Evolutionary conservation across 2,329 filamentous ascomycete species (phyloP), one percentile per base, ranked within the genome.

Genomic region (Fusarium mundagurra): DNA sequence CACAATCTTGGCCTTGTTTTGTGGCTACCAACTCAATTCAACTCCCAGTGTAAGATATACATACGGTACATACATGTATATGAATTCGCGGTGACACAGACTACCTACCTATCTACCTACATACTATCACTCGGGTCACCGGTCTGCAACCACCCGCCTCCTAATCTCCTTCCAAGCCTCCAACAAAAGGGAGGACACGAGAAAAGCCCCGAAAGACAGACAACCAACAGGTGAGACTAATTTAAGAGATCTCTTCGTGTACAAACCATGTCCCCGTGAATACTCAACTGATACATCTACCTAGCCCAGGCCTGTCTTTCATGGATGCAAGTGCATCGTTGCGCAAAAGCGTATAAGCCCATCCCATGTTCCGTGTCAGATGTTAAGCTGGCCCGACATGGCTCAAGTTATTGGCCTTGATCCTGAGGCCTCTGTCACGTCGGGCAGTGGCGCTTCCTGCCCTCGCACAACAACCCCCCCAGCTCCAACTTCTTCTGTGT

Each of bases 301-400:
- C 67, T 77, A 54, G 72, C 72, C 66, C 68, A 71, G 70, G 71
- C 70, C 72, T 50, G 64, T 69, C 64, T 67, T 74, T 74, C 59
- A 77, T 76, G 71, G 71, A 77, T 75, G 69, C 65, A 67, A 78
- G 76, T 69, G 69, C 62, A 66, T 75, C 66, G 66, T 69, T 70
- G 53, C 50, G 58, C 76, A 75, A 73, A 47, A 69, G 64, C 61
- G 47, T 48, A 72, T 68, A 60, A 55, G 61, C 48, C 47, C 48
- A 41, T 36, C 33, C 38, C 31, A 55, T 62, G 60, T 55, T 36
- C 53, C 66, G 67, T 74, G 65, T 67, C 61, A 61, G 67, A 66
- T 74, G 38, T 48, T 34, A 20, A 47, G 62, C 50, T 65, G 66
- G 75, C 74, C 74, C 72, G 73, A 41, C 69, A 78, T 78, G 77